Evolutionary conservation across 208 protist genomes (phyloP).

Genomic region (Endotrypanum monterogeii): DNA sequence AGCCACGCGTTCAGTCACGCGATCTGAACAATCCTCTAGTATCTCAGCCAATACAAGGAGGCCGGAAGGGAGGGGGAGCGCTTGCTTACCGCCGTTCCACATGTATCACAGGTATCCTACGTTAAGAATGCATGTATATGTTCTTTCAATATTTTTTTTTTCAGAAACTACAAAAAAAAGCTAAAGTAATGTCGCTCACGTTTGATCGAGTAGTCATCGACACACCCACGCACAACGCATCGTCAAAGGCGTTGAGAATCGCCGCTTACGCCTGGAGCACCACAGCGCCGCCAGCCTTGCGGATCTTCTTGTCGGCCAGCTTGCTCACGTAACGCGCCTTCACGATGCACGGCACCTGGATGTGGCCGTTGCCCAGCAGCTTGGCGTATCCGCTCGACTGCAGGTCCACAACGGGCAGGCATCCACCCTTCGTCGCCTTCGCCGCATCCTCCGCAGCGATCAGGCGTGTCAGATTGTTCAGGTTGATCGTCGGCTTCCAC

Average conservation of each 20-base stretch:
- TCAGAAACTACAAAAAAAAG: no score
- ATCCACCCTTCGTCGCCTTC: slow-evolving; percentile 76
- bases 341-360: slow-evolving; percentile 99
- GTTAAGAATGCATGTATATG: no score
- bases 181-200: no score
- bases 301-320: slow-evolving; percentile 99
- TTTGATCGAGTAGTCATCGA: no score
- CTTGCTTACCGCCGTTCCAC: no score
- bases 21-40: no score
- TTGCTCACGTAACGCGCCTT: slow-evolving; percentile 99
- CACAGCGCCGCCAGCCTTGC: slow-evolving; percentile 98
- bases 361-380: slow-evolving; percentile 98
- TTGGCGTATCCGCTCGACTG: slow-evolving; percentile 98
- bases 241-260: not conserved
- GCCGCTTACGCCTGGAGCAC: slow-evolving; percentile 95
- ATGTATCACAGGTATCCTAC: no score
- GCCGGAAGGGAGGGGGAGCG: no score
- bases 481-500: slow-evolving; percentile 98
- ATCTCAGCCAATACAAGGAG: no score
- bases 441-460: slow-evolving; percentile 92
- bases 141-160: no score
- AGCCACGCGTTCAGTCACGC: no score
- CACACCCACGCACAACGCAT: no score
- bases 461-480: slow-evolving; percentile 98
- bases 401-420: slow-evolving; percentile 99